These are phyloP conservation scores for Pichia ethanolica DNA, from an alignment of 805 yeast species.

Conservation along the genomic window DNA sequence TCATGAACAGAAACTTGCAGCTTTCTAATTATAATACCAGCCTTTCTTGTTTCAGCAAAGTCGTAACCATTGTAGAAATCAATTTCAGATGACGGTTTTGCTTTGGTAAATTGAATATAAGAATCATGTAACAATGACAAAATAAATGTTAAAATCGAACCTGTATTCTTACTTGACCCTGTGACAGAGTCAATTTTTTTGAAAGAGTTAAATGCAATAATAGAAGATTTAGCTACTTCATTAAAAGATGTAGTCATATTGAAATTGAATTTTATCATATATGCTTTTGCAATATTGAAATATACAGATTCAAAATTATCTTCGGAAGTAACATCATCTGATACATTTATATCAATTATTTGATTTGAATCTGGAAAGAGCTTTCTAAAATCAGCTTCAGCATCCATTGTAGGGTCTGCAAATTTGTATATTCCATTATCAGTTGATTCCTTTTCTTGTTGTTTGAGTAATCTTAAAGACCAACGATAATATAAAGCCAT, in stretches of 20 bases:
- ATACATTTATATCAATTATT: slow-evolving; percentile 34
- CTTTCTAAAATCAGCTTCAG: slow-evolving; percentile 70
- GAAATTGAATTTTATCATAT: slow-evolving; percentile 34
- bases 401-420: slow-evolving; percentile 53
- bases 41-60: slow-evolving; percentile 51
- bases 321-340: slow-evolving; percentile 14
- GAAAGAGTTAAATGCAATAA: slow-evolving; percentile 23
- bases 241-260: slow-evolving; percentile 13
- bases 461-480: slow-evolving; percentile 64
- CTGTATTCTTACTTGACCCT: slow-evolving; percentile 17
- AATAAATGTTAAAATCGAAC: slow-evolving; percentile 30
- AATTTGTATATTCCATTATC: slow-evolving; percentile 60
- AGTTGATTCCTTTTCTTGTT: slow-evolving; percentile 54
- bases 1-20: slow-evolving; percentile 38
- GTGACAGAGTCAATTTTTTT: slow-evolving; percentile 17
- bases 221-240: slow-evolving; percentile 32
- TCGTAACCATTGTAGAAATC: slow-evolving; percentile 66
- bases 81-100: slow-evolving; percentile 19
- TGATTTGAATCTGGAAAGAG: slow-evolving; percentile 87
- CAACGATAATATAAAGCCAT: slow-evolving; percentile 69
- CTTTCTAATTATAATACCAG: slow-evolving; percentile 42
- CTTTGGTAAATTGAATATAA: slow-evolving; percentile 23
- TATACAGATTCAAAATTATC: slow-evolving; percentile 40
- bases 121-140: slow-evolving; percentile 29
- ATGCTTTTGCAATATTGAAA: slow-evolving; percentile 40